Evolutionary conservation across 805 yeast species (phyloP), one percentile per base, ranked within the genome.

Genomic region (Candida methanosorbosa): DNA sequence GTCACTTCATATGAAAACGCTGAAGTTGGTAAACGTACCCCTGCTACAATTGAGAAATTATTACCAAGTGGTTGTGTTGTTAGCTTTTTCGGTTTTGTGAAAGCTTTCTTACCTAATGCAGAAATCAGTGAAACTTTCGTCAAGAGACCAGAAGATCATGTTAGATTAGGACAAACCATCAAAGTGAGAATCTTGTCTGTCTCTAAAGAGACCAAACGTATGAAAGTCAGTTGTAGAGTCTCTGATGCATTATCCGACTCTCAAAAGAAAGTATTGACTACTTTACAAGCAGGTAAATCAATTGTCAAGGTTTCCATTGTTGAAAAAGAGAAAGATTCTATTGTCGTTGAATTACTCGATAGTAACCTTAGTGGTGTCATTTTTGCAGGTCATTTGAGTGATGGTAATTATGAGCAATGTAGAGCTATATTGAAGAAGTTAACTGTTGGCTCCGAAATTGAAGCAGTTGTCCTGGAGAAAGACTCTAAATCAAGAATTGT

Each of bases 91-190:
- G 94, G 92, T 36, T 67, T 69, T 35, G 56, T 84, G 29, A 73
- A 68, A 44, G 98, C 87, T 0, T 88, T 75, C 54, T 64, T 92
- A 40, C 97, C 98, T 21, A 75, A 78, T 43, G 66, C 79, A 36
- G 97, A 92, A 62, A 83, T 92, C 48, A 81, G 94, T 35, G 97
- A 92, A 59, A 77, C 95, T 1, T 84, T 72, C 54, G 92, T 88
- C 27, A 69, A 66, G 34, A 73, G 75, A 36, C 87, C 95, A 15
- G 74, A 71, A 44, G 90, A 87, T 44, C 81, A 80, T 56, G 69
- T 90, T 46, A 77, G 76, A 43, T 51, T 82, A 13, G 95, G 95
- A 4, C 97, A 92, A 59, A 79, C 95, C 1, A 79, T 92, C 26
- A 58, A 63, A 8, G 94, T 84, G 8, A 75, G 79, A 46, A 63